Conservation (phyloP, 208 protist genomes). For the Acanthamoeba rhysodes region DNA sequence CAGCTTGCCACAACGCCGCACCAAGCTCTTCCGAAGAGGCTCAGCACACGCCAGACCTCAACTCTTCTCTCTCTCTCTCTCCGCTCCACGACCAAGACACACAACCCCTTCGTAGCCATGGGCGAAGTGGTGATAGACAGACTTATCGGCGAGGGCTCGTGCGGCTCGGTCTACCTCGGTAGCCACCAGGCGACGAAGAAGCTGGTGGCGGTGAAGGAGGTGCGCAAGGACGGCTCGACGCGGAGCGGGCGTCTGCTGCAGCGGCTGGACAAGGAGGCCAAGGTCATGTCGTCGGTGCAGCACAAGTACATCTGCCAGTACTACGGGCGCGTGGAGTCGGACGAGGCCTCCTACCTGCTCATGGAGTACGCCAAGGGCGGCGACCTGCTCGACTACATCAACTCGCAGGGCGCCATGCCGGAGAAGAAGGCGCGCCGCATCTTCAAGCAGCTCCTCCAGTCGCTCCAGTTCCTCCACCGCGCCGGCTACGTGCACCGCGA, state of each 20-base stretch:
- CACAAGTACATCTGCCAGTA: constrained; percentile 58
- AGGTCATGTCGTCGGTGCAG: neutral
- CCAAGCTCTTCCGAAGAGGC: too few relatives aligned
- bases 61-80: neutral
- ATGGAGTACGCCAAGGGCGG: constrained; percentile 61
- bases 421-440: constrained; percentile 46
- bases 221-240: constrained; percentile 50
- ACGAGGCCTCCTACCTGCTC: constrained; percentile 33
- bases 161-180: constrained; percentile 58
- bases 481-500: constrained; percentile 39
- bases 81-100: neutral
- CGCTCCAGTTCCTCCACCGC: constrained; percentile 26
- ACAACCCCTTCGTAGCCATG: constrained; percentile 8
- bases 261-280: constrained; percentile 49
- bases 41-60: neutral
- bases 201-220: constrained; percentile 20
- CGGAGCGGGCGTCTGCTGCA: neutral
- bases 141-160: constrained; percentile 39
- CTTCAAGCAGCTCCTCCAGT: constrained; percentile 45
- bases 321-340: constrained; percentile 40
- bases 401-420: neutral
- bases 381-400: constrained; percentile 71
- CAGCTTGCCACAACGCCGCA: too few relatives aligned
- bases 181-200: neutral
- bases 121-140: constrained; percentile 25